Evolutionary conservation across 805 yeast genomes (phyloP).

Genomic region (Blastobotrys americana): DNA sequence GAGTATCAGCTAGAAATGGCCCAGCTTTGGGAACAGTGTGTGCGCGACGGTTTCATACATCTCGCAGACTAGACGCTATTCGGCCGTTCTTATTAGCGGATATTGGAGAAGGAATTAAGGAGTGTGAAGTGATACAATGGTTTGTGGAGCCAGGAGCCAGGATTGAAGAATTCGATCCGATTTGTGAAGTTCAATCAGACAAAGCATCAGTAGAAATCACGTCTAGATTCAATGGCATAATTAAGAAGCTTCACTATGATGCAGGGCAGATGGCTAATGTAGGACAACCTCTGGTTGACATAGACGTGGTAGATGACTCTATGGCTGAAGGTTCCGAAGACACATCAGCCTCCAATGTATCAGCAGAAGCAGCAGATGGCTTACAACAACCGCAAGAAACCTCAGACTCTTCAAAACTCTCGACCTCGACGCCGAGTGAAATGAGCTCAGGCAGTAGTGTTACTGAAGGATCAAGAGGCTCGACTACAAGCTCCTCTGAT

Average conservation of each 20-base stretch:
- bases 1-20: too few species aligned
- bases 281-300: constrained; percentile 30
- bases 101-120: constrained; percentile 31
- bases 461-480: neutral
- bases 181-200: constrained; percentile 32
- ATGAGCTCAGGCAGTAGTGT: too few species aligned
- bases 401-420: neutral
- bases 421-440: constrained; percentile 5
- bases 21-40: too few species aligned
- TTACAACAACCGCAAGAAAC: constrained; percentile 3
- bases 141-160: constrained; percentile 32
- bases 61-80: constrained; percentile 9
- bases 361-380: constrained; percentile 2
- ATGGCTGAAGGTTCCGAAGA: neutral
- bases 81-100: constrained; percentile 30
- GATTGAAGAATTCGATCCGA: constrained; percentile 30
- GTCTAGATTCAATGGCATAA: constrained; percentile 29
- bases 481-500: neutral
- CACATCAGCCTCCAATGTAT: constrained; percentile 3
- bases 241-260: constrained; percentile 29
- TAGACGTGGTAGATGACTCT: constrained; percentile 24
- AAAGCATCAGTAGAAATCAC: constrained; percentile 33
- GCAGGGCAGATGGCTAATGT: constrained; percentile 32
- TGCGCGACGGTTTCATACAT: constrained; percentile 8
- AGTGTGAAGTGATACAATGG: constrained; percentile 34